Conservation (phyloP, 2,329 filamentous ascomycete genomes). For the Ophiognomonia clavigignenti-juglandacearum region DNA sequence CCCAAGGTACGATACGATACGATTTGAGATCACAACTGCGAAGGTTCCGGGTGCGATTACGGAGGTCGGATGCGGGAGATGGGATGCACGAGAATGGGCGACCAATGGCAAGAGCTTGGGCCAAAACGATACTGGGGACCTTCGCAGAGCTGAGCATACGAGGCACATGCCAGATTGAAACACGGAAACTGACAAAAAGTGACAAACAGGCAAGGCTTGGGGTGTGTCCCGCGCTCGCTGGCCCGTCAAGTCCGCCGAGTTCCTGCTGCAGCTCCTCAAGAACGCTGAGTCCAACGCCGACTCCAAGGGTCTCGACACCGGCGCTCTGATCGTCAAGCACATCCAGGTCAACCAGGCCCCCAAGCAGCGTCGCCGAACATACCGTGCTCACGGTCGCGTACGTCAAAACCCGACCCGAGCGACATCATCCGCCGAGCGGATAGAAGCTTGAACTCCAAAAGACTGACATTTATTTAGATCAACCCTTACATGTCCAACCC, state of each 20-base stretch:
- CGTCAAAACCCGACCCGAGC: slow-evolving; percentile 37
- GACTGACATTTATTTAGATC: slow-evolving; percentile 59
- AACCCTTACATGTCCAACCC: slow-evolving; percentile 99
- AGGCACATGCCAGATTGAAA: background rate
- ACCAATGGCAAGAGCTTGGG: background rate
- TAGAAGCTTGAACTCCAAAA: background rate
- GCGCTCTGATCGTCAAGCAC: slow-evolving; percentile 98
- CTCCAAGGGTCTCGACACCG: slow-evolving; percentile 94
- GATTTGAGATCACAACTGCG: background rate
- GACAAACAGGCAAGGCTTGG: slow-evolving; percentile 83
- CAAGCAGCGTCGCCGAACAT: slow-evolving; percentile 98
- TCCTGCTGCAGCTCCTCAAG: slow-evolving; percentile 94
- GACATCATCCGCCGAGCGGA: background rate
- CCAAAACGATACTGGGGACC: background rate
- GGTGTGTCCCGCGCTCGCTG: slow-evolving; percentile 97
- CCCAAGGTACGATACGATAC: slow-evolving; percentile 78
- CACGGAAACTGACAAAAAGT: background rate
- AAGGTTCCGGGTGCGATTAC: background rate
- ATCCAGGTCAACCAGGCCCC: slow-evolving; percentile 99
- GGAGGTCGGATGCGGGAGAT: background rate
- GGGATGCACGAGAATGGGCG: background rate
- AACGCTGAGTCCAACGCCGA: slow-evolving; percentile 97
- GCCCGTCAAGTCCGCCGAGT: slow-evolving; percentile 99
- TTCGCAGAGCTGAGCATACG: background rate
- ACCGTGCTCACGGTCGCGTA: slow-evolving; percentile 99